Evolutionary conservation across 768 basidiomycete genomes (phyloP).

Genomic region (Tulasnella sp.): DNA sequence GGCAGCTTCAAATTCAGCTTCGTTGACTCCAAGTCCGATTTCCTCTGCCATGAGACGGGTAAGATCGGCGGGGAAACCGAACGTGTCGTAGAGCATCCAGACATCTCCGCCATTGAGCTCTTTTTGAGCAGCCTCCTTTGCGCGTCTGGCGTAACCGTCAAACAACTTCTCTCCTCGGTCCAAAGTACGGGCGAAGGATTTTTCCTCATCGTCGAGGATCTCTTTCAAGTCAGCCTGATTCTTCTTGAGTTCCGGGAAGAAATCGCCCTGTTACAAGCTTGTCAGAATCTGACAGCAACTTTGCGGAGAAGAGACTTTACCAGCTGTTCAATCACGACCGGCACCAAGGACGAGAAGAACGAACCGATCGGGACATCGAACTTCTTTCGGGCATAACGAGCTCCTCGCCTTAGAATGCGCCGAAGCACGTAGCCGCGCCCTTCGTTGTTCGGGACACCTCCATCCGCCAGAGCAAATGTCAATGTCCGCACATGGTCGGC

Average conservation of each 20-base stretch:
- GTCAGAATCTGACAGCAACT: constrained; percentile 19
- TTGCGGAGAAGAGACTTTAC: constrained; percentile 43
- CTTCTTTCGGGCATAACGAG: constrained; percentile 94
- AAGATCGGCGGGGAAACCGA: constrained; percentile 95
- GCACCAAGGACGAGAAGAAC: constrained; percentile 91
- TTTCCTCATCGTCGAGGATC: constrained; percentile 95
- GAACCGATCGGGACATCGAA: constrained; percentile 86
- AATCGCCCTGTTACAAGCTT: constrained; percentile 53
- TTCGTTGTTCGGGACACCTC: constrained; percentile 93
- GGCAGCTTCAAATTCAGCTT: constrained; percentile 83
- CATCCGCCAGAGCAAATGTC: constrained; percentile 93
- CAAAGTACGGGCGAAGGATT: constrained; percentile 93
- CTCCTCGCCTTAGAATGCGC: constrained; percentile 86
- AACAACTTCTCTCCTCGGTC: constrained; percentile 96
- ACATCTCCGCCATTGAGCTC: constrained; percentile 87
- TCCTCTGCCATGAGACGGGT: constrained; percentile 98
- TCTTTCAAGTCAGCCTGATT: constrained; percentile 81
- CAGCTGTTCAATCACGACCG: constrained; percentile 84
- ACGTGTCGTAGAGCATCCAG: constrained; percentile 97
- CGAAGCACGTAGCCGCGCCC: constrained; percentile 97
- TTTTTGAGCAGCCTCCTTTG: constrained; percentile 56
- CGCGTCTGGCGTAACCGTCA: constrained; percentile 72
- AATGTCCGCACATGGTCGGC: constrained; percentile 95
- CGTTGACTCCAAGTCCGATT: constrained; percentile 74
- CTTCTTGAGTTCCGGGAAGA: constrained; percentile 91